Evolutionary conservation across 352 stramenopile genomes (phyloP), one percentile per base, ranked within the genome.

Genomic region (Globisporangium iwayamae): DNA sequence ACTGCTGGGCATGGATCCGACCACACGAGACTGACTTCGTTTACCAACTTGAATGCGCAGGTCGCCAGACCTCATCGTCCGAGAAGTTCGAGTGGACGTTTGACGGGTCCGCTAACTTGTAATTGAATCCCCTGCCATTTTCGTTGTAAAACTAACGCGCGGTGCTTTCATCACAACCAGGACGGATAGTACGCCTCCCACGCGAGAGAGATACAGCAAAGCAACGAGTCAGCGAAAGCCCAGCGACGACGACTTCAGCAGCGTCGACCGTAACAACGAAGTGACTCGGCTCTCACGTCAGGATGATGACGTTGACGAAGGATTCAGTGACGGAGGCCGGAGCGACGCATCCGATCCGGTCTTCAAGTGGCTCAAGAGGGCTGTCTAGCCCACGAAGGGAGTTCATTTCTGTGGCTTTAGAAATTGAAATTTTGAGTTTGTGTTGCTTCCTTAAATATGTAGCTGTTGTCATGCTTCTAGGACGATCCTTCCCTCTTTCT

Each of bases 61-160:
- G 5, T 41, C 58, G 34, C 13, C 20, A 36, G 4, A 6, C 53
- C 4, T 18, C 38, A n/a, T 45, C 32, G n/a, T 47, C 41, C 30
- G 50, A 63, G 20, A 46, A 54, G 10, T 87, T 81, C 39, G 78
- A 88, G 56, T 89, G 80, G 83, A 89, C 84, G 56, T 87, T 89
- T 50, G 79, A 83, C 32, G 32, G 77, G 83, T 90, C 69, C 63
- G 71, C 71, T 45, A 6, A 20, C 38, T 62, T 14, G n/a, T 53
- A 13, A 20, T 32, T 28, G 25, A 28, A 28, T 2, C 14, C 11
- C 25, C 4, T 55, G 16, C 16, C 20, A 10, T 32, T 22, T 18
- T 28, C n/a, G 22, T 10, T 32, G n/a, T 18, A 32, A 28, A 28
- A 2, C 25, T 28, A 28, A 28, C 25, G 25, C 25, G 25, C 25